Evolutionary conservation across 192 early-diverging fungal species (phyloP).

Genomic region (Podila epicladia): DNA sequence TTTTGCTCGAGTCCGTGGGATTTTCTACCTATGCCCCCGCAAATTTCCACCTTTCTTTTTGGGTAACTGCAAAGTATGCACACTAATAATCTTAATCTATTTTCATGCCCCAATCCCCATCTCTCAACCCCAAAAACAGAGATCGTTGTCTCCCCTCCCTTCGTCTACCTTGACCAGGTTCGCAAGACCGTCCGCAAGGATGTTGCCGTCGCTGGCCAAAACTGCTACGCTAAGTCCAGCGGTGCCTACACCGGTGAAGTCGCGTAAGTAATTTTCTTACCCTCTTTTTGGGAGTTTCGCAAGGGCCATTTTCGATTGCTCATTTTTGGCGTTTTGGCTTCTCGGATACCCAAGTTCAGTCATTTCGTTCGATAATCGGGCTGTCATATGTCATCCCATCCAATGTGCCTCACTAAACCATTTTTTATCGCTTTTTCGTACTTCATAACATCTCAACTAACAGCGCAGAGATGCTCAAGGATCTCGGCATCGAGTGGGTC

Average conservation of each 20-base stretch:
- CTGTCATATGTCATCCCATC: background rate
- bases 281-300: background rate
- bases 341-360: no score
- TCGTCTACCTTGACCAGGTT: constrained; percentile 88
- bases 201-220: constrained; percentile 95
- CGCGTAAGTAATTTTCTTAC: constrained; percentile 57
- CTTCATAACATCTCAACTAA: background rate
- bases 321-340: no score
- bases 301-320: no score
- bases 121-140: constrained; percentile 61
- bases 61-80: background rate
- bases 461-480: constrained; percentile 94
- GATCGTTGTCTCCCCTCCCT: constrained; percentile 97
- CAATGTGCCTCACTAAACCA: no score
- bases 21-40: background rate
- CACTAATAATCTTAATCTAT: constrained; percentile 5
- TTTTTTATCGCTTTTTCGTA: background rate
- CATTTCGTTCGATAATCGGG: no score
- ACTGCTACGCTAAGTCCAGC: constrained; percentile 84
- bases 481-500: constrained; percentile 94
- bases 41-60: background rate
- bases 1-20: background rate
- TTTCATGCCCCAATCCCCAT: constrained; percentile 2
- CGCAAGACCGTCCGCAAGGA: constrained; percentile 80
- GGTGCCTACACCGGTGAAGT: constrained; percentile 99